Percentiles rank a stretch among this genome's conserved stretches.
Conservation (phyloP, 306 rosid species). For the Gastrolobium villosum region DNA sequence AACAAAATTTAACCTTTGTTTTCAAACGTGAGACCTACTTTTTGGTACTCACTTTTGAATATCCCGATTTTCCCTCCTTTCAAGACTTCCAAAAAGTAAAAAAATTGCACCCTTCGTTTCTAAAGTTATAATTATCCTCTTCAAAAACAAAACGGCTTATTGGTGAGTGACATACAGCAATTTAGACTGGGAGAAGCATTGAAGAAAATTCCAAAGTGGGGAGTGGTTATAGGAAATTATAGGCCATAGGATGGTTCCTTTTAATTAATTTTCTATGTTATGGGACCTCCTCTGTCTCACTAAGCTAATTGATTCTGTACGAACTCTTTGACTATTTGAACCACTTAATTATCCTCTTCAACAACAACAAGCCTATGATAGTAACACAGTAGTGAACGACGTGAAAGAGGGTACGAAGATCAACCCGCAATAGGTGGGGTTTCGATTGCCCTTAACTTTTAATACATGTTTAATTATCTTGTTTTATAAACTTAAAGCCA, state of each 20-base stretch:
- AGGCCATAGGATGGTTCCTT: constrained; percentile 24
- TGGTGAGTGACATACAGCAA: constrained; percentile 18
- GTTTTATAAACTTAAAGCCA: neutral
- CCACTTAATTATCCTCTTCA: neutral
- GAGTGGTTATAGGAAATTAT: constrained; percentile 8
- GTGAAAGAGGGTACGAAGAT: neutral
- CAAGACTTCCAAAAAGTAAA: constrained; percentile 13
- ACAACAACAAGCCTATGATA: constrained; percentile 7
- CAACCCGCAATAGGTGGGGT: constrained; percentile 22
- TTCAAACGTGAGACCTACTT: constrained; percentile 40
- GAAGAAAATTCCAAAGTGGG: constrained; percentile 34
- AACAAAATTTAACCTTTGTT: constrained; percentile 8
- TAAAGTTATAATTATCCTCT: neutral
- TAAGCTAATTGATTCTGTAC: constrained; percentile 8
- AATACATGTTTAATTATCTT: neutral
- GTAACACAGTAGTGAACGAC: constrained; percentile 6
- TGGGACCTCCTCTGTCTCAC: constrained; percentile 35
- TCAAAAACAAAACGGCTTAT: neutral
- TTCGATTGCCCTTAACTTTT: neutral
- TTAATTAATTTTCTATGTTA: constrained; percentile 37
- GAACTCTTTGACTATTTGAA: neutral
- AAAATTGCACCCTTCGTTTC: neutral
- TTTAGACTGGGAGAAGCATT: neutral
- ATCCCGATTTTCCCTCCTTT: constrained; percentile 40
- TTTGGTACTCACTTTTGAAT: constrained; percentile 47